Evolutionary conservation across 345 rosid genomes (phyloP).

Genomic region (Pseudoturritis turrita): DNA sequence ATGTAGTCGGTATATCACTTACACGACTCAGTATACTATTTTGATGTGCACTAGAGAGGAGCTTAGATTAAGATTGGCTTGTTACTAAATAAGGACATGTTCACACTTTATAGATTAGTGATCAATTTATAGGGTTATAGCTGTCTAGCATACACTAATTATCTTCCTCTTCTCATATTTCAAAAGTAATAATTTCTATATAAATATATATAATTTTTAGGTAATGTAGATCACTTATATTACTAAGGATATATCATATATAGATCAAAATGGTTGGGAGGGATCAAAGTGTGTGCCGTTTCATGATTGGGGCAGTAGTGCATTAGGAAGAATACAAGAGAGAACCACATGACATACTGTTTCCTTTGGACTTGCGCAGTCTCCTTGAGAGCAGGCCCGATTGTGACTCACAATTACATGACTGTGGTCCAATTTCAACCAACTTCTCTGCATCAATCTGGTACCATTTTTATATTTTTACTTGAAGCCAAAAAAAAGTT

Average conservation of each 20-base stretch:
- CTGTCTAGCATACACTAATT: not conserved
- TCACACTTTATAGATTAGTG: not conserved
- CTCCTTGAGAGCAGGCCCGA: too few species aligned
- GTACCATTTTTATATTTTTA: too few species aligned
- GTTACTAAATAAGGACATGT: not conserved
- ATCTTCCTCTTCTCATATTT: not conserved
- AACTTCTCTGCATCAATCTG: too few species aligned
- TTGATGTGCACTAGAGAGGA: not conserved
- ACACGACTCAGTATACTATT: not conserved
- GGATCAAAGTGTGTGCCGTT: slow-evolving; percentile 12
- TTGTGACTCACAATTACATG: too few species aligned
- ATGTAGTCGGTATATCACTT: not conserved
- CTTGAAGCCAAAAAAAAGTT: too few species aligned
- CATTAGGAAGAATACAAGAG: not conserved
- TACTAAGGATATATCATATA: not conserved
- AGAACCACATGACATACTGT: not conserved
- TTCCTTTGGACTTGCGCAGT: too few species aligned
- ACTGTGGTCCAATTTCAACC: too few species aligned
- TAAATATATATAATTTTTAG: not conserved
- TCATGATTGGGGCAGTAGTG: not conserved
- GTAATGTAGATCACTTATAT: not conserved
- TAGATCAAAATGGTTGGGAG: not conserved
- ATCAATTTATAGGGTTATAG: not conserved
- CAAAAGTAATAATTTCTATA: not conserved
- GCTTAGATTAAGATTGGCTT: not conserved